Evolutionary conservation across 2,329 filamentous ascomycete species (phyloP).

Genomic region (Colletotrichum navitas): DNA sequence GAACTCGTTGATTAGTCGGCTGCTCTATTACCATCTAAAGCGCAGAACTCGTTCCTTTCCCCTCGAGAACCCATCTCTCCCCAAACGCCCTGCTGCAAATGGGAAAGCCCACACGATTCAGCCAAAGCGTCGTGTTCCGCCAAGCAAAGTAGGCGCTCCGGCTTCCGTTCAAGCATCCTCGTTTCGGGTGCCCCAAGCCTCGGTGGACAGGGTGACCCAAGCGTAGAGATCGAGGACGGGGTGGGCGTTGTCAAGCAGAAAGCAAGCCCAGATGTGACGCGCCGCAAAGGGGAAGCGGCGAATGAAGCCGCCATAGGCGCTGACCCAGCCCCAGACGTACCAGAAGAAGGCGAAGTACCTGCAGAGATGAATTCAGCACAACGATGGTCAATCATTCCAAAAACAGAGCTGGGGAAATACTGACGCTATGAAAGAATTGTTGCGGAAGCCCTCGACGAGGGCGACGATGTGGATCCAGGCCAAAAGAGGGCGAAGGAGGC

Average conservation of each 20-base stretch:
- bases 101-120: background rate
- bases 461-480: conserved; percentile 30
- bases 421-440: conserved; percentile 26
- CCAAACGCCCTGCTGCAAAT: background rate
- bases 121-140: background rate
- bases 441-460: conserved; percentile 13
- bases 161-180: background rate
- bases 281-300: conserved; percentile 27
- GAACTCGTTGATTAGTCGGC: rapidly evolving
- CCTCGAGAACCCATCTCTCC: background rate
- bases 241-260: conserved; percentile 36
- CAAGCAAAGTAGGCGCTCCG: background rate
- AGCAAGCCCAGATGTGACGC: conserved; percentile 30
- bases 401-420: background rate
- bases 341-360: conserved; percentile 29
- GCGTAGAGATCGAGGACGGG: conserved; percentile 36
- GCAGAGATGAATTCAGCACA: background rate
- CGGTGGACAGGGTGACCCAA: conserved; percentile 30
- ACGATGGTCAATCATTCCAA: rapidly evolving
- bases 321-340: conserved; percentile 29
- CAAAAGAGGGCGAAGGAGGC: conserved; percentile 29
- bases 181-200: conserved; percentile 36
- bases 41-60: no score
- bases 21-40: no score
- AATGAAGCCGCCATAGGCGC: conserved; percentile 23